Evolutionary conservation across 441 rosid genomes (phyloP), one percentile per base, ranked within the genome.

Genomic region (Populus hybrid): DNA sequence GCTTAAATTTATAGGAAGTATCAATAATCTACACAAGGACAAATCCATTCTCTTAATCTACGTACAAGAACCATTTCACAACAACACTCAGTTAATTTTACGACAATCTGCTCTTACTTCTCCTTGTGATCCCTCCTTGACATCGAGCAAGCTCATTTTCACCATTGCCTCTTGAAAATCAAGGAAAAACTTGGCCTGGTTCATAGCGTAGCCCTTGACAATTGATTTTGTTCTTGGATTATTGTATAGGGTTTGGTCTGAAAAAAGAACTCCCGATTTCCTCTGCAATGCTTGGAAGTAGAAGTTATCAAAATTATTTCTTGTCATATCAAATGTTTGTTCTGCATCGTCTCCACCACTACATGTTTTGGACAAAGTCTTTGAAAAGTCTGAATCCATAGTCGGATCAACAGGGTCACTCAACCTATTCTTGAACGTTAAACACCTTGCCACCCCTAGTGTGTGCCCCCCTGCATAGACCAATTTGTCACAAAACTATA

Each of bases 91-190:
- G 63, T 94, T 95, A 76, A 90, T 80, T 35, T 64, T 80, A 59
- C 93, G 88, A 68, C 99, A 95, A 74, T 83, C 82, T 50, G 68
- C 68, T 36, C 97, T 87, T 20, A 95, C 84, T 83, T 95, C 92
- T 33, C 98, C 99, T 10, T 87, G 82, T 9, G 88, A 77, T 21
- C 84, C 92, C 68, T 88, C 86, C 89, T 94, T 94, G 3, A 91
- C 89, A 80, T 92, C 91, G 70, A 94, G 88, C 82, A n/a, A 16
- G 63, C 99, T 82, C 98, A 95, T 92, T 79, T 92, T 94, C 21
- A 87, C 76, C 90, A 95, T 94, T 7, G 99, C 99, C 78, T 84
- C 87, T 82, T 92, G 95, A 77, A 95, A 95, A 86, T 92, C 92
- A 20, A 91, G 70, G 92, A 95, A 92, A 79, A 94, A 95, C 95